Conservation (phyloP, 306 rosid species). For the Cyamopsis tetragonoloba region DNA sequence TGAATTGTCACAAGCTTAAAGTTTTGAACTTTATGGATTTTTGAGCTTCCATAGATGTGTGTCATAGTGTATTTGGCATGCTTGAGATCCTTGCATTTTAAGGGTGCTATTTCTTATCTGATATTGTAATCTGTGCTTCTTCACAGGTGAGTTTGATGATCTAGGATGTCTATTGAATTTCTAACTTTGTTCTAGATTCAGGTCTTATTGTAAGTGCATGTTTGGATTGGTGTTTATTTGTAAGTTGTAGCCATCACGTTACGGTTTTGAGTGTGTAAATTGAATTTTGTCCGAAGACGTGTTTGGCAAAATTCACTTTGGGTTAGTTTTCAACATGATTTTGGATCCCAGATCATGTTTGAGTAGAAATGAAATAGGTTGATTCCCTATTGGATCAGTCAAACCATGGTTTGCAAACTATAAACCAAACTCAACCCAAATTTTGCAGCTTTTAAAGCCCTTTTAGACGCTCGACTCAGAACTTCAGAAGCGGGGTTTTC, state of each 20-base stretch:
- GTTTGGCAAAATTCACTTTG: no score
- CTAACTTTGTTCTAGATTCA: background rate
- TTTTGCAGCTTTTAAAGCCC: background rate
- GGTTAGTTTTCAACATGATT: no score
- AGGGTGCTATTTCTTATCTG: background rate
- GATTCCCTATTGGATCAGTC: no score
- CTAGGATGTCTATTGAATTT: background rate
- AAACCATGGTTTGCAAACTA: no score
- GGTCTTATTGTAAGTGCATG: background rate
- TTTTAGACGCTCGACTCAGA: background rate
- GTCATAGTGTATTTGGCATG: background rate
- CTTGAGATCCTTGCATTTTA: slow-evolving; percentile 22
- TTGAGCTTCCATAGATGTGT: background rate
- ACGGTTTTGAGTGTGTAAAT: no score
- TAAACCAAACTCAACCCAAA: no score
- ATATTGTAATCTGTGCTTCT: background rate
- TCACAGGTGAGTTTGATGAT: background rate
- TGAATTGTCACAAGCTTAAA: background rate
- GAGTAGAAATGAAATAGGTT: no score
- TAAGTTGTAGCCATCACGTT: no score
- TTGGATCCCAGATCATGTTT: no score
- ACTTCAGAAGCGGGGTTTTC: background rate
- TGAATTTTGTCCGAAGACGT: no score
- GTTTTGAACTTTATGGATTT: background rate
- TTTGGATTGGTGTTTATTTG: no score